These are phyloP conservation scores for Chalara sp. DNA, from an alignment of 2,329 filamentous ascomycete species.

Conservation along the genomic window DNA sequence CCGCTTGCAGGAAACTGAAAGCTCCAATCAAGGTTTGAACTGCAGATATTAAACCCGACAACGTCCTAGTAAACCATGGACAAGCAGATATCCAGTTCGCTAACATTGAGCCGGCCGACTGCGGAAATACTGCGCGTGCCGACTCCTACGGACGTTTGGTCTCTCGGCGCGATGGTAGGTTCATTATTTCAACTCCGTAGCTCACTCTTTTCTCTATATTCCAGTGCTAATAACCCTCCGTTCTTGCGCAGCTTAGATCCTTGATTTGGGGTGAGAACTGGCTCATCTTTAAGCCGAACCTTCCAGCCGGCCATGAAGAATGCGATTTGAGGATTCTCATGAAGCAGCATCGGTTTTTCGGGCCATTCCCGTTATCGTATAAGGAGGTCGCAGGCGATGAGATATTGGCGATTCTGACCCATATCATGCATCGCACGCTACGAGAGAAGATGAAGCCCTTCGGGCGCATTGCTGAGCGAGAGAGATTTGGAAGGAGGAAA, in stretches of 20 bases:
- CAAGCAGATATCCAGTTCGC: background rate
- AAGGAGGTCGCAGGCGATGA: slow-evolving; percentile 7
- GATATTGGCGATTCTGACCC: slow-evolving; percentile 1
- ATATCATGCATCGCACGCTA: background rate
- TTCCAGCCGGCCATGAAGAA: slow-evolving; percentile 5
- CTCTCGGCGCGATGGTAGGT: background rate
- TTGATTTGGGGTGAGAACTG: slow-evolving; percentile 8
- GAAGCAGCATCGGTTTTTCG: slow-evolving; percentile 9
- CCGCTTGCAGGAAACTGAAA: background rate
- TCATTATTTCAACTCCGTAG: too few relatives aligned
- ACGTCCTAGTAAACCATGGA: background rate
- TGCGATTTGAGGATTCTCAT: slow-evolving; percentile 4
- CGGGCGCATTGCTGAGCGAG: background rate
- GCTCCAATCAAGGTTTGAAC: background rate
- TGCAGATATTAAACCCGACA: background rate
- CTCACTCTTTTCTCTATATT: background rate
- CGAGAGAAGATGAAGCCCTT: slow-evolving; percentile 1
- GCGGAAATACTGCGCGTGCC: background rate
- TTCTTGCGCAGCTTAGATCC: slow-evolving; percentile 6
- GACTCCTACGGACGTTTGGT: background rate
- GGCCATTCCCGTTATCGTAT: slow-evolving; percentile 9
- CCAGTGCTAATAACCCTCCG: background rate
- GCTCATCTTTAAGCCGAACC: slow-evolving; percentile 8
- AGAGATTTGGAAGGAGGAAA: slow-evolving; percentile 10
- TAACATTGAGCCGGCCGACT: background rate